Evolutionary conservation across 2,329 filamentous ascomycete genomes (phyloP), one percentile per base, ranked within the genome.

Genomic region (Aspergillus jensenii): DNA sequence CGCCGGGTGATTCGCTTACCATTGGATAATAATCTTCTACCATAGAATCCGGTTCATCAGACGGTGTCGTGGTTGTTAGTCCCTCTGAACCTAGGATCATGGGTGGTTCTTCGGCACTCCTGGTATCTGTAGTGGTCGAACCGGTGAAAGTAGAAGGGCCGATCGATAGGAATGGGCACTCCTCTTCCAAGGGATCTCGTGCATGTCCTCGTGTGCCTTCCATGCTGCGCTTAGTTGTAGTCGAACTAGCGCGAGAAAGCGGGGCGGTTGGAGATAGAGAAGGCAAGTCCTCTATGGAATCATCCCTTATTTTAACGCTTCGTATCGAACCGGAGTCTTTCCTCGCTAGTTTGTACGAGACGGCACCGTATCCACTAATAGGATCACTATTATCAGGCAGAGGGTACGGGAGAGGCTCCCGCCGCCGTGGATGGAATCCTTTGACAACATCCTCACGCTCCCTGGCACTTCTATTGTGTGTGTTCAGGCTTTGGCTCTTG

Each of bases 1-100:
- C 89, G 0, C 88, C 88, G 3, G 93, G 93, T 1, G 90, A 96
- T 74, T 96, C 92, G 31, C 90, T 90, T 41, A 96, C 87, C 4
- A 88, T 72, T 21, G 71, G 75, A 21, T 67, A 65, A 15, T 61
- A 44, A 9, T 57, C 48, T 12, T 63, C 60, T 7, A 31, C 55
- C 25, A 19, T n/a, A 15, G 31, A 25, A 15, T 54, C 54, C 25
- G 52, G 48, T 15, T 71, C 75, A 9, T 77, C 74, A n/a, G 35
- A 37, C 1, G 35, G 35, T 37, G 6, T 37, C 41, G 68, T 71
- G 46, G 71, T 61, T 25, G 58, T 52, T 68, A 64, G 80, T 80
- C 56, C 63, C 41, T 69, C 65, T 40, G 68, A 62, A 52, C 65
- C 58, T 45, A 65, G 60, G 41, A 67, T 61, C 11, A 66, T 64